Base-by-base conservation (phyloP, 192 early-diverging fungal genomes). In the Podila horticola region DNA sequence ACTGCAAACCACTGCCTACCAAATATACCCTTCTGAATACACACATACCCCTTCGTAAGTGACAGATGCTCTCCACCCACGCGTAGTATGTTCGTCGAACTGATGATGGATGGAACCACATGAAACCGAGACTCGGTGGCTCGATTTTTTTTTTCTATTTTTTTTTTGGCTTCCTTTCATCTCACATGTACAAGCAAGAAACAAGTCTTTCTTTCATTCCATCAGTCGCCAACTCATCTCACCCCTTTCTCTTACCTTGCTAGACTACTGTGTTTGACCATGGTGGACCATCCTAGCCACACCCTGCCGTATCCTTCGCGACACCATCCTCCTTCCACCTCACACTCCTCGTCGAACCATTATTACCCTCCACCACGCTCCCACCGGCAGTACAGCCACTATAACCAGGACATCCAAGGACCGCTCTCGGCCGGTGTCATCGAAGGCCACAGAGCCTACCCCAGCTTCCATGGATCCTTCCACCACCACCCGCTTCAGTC, bases 381-480 rank as follows among this genome's bases (percentile, higher is more conserved):
- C 24, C 48, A 69, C 45, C 77, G 70, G 33, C 57, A 72, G 17
- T 55, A n/a, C 20, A 55, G 52, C 22, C 45, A 55, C 31, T 59
- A 65, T 29, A 66, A 81, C 57, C 77, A 81, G 41, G 77, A 81
- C 34, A 64, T 72, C 45, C 69, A 81, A 28, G 77, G 77, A 22
- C 77, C 77, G 3, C 71, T 73, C 38, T 81, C 77, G 11, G 77
- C 77, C 10, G 50, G 77, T 13, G 71, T 81, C 1, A 66, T 81
- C 49, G 77, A 81, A 24, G 77, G 76, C 20, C 76, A 72, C n/a
- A 66, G 77, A 9, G 61, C 77, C 34, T 81, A 73, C 45, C 75
- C 75, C 5, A 81, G 62, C 48, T 81, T 81, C 77, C 77, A 73
- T 34, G 58, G 66, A 19, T 19, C 59, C 11, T 33, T 61, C 29